These are phyloP conservation scores for Glaciozyma antarctica DNA, from an alignment of 768 basidiomycete genomes.

Conservation along the genomic window DNA sequence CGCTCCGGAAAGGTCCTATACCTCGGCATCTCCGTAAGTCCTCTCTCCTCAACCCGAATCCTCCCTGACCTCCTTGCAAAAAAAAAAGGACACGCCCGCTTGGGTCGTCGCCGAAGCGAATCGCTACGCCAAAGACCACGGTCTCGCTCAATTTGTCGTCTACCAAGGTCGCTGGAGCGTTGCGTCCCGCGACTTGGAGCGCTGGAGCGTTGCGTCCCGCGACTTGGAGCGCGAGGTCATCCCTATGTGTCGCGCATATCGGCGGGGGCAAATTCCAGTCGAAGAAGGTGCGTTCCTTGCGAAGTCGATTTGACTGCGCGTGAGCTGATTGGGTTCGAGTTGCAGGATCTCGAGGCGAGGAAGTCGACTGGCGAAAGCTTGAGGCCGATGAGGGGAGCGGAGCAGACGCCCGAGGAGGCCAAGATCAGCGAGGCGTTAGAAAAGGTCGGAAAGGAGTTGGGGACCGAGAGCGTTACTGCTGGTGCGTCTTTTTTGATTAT, in stretches of 20 bases:
- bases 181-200: no score
- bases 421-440: neutral
- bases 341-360: neutral
- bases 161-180: conserved; percentile 49
- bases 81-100: conserved; percentile 47
- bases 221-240: conserved; percentile 52
- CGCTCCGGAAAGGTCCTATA: conserved; percentile 49
- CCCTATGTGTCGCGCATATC: conserved; percentile 13
- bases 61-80: conserved; percentile 40
- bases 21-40: conserved; percentile 47
- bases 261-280: neutral
- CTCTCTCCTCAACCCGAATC: conserved; percentile 44
- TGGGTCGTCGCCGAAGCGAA: conserved; percentile 50
- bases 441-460: conserved; percentile 15
- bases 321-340: neutral
- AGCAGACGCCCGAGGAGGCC: conserved; percentile 14
- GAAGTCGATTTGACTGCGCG: no score
- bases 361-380: conserved; percentile 14
- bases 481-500: neutral
- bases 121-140: conserved; percentile 48
- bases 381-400: neutral
- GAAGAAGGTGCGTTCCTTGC: neutral
- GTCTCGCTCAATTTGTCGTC: conserved; percentile 48
- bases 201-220: conserved; percentile 45
- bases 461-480: neutral